These are phyloP conservation scores for Thalassiosira hispida DNA, from an alignment of 352 stramenopile genomes.

Conservation along the genomic window DNA sequence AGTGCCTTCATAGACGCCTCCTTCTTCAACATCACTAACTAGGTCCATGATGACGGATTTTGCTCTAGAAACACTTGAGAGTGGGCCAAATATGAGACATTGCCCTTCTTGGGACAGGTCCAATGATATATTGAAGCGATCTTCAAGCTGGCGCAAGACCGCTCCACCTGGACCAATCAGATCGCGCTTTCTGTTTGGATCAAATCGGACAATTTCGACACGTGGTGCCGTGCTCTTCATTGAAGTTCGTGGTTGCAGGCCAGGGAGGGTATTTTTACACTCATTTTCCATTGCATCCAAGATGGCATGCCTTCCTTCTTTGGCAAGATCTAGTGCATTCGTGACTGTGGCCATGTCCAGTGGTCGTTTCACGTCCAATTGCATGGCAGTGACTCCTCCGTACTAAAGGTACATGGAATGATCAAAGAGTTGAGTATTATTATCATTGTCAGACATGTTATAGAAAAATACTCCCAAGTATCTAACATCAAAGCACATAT, in stretches of 20 bases:
- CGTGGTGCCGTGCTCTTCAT: conserved; percentile 67
- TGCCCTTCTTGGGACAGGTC: conserved; percentile 88
- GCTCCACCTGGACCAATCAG: conserved; percentile 72
- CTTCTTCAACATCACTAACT: conserved; percentile 86
- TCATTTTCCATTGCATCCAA: conserved; percentile 88
- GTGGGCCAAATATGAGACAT: conserved; percentile 89
- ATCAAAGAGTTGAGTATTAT: conserved; percentile 1
- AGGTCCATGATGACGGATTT: conserved; percentile 86
- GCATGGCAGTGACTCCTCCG: conserved; percentile 92
- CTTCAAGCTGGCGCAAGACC: conserved; percentile 80
- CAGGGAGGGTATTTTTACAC: conserved; percentile 61
- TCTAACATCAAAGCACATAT: not conserved
- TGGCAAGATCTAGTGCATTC: conserved; percentile 70
- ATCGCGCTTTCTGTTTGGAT: conserved; percentile 70
- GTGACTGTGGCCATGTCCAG: conserved; percentile 70
- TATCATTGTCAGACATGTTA: too few species aligned
- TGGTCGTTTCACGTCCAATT: conserved; percentile 94
- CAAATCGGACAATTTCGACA: conserved; percentile 71
- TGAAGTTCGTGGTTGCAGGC: conserved; percentile 34
- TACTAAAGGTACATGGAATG: not conserved
- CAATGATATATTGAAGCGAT: conserved; percentile 72
- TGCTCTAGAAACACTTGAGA: conserved; percentile 85
- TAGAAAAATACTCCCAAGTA: too few species aligned
- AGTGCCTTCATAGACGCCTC: conserved; percentile 90
- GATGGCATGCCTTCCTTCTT: conserved; percentile 86